Conservation (phyloP, 805 yeast species). For the Spathaspora gorwiae region DNA sequence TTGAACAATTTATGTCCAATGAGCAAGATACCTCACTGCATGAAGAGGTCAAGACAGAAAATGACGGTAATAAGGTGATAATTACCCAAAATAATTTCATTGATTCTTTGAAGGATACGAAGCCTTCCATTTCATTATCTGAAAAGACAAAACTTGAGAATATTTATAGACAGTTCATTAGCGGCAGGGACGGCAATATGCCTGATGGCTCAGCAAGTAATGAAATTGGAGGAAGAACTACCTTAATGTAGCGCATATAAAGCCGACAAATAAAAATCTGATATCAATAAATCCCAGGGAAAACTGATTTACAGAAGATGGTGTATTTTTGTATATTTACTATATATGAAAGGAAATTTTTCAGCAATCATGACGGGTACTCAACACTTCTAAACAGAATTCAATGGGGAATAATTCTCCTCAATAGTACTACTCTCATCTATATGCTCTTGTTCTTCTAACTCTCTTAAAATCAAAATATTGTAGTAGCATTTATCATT, state of each 20-base stretch:
- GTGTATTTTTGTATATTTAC: no score
- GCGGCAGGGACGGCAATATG: slow-evolving; percentile 81
- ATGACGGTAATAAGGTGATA: slow-evolving; percentile 26
- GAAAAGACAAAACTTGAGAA: slow-evolving; percentile 59
- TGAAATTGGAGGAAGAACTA: slow-evolving; percentile 80
- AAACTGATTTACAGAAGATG: no score
- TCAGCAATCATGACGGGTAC: no score
- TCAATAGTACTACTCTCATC: not conserved
- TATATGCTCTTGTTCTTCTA: slow-evolving; percentile 10
- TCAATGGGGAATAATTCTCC: not conserved
- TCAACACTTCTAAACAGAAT: not conserved
- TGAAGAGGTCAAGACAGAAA: slow-evolving; percentile 8
- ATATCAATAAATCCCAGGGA: no score
- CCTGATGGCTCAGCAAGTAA: slow-evolving; percentile 78
- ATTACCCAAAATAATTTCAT: slow-evolving; percentile 54
- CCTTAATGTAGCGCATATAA: slow-evolving; percentile 52
- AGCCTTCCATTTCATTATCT: slow-evolving; percentile 78
- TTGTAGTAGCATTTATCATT: slow-evolving; percentile 39
- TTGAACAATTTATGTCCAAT: slow-evolving; percentile 32
- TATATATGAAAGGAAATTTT: no score
- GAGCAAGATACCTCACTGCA: slow-evolving; percentile 6
- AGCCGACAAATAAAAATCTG: no score
- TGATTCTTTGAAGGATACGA: slow-evolving; percentile 67
- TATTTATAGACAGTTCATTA: slow-evolving; percentile 69
- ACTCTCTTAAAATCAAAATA: slow-evolving; percentile 14